Percentiles rank a stretch among this genome's conserved stretches.
Evolutionary conservation across 441 rosid genomes (phyloP).

Genomic region (Euphorbia corollata): DNA sequence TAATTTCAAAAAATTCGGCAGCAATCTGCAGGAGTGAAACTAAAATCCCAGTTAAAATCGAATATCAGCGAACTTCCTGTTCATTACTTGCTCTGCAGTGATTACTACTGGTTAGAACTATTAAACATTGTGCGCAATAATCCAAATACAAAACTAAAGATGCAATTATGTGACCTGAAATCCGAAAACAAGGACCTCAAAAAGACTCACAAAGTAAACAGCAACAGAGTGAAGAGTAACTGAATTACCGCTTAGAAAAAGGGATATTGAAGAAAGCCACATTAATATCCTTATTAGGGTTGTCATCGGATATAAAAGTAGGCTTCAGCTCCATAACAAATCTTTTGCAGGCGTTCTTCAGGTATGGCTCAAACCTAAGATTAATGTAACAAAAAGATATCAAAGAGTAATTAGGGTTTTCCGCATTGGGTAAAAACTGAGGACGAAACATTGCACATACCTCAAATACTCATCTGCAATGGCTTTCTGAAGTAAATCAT

Average conservation of each 20-base stretch:
- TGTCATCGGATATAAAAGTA: conserved; percentile 58
- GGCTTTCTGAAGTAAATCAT: conserved; percentile 75
- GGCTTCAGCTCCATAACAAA: conserved; percentile 78
- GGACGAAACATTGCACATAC: conserved; percentile 21
- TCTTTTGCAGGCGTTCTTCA: conserved; percentile 85
- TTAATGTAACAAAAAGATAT: not conserved
- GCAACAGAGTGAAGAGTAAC: too few species aligned
- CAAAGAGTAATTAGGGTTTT: not conserved
- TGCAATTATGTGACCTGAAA: too few species aligned
- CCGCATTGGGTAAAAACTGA: not conserved
- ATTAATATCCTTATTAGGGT: conserved; percentile 73
- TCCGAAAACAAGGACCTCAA: too few species aligned
- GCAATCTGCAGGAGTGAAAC: not conserved
- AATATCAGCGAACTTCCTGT: too few species aligned
- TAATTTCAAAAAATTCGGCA: not conserved
- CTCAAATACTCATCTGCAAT: conserved; percentile 77
- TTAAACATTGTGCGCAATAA: not conserved
- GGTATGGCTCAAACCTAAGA: conserved; percentile 63
- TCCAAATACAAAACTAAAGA: not conserved
- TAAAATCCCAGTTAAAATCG: too few species aligned
- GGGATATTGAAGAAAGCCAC: conserved; percentile 87
- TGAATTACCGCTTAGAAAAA: conserved; percentile 51
- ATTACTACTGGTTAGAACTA: not conserved
- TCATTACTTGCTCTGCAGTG: not conserved
- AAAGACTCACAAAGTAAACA: not conserved